These are phyloP conservation scores for Coelastrella sp. DNA, from an alignment of 139 green algal genomes.

Conservation along the genomic window DNA sequence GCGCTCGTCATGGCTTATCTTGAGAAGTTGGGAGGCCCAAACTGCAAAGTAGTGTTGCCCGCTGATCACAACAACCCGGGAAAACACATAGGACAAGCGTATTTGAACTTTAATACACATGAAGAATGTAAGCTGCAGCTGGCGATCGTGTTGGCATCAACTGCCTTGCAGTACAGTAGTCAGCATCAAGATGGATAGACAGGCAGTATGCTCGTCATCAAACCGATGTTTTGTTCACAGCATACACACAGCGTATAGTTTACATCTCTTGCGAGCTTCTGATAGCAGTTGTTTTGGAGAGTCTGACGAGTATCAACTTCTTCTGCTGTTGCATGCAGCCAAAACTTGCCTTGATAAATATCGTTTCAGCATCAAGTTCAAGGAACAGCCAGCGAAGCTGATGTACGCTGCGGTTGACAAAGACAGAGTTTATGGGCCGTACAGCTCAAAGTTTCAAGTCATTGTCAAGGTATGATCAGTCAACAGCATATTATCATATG, in stretches of 20 bases:
- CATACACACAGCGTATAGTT: too few species aligned
- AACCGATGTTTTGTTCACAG: too few species aligned
- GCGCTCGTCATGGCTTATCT: neutral
- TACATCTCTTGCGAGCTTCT: neutral
- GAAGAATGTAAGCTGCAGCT: constrained; percentile 13
- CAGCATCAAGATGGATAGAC: too few species aligned
- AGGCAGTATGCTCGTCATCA: too few species aligned
- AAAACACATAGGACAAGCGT: constrained; percentile 18
- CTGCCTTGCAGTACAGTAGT: too few species aligned
- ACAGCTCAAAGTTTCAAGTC: constrained; percentile 35
- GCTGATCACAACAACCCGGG: neutral
- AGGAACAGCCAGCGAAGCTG: constrained; percentile 3
- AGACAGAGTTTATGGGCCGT: constrained; percentile 32
- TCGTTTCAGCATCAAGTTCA: constrained; percentile 26
- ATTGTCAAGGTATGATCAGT: constrained; percentile 42
- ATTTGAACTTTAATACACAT: constrained; percentile 25
- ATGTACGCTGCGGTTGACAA: constrained; percentile 28
- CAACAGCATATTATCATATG: too few species aligned
- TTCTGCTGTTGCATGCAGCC: constrained; percentile 36
- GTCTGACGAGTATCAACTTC: neutral
- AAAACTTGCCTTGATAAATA: neutral
- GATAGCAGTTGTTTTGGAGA: neutral
- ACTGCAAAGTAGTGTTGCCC: constrained; percentile 32
- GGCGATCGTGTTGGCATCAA: too few species aligned
- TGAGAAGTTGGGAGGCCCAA: neutral